Conservation (phyloP, 1,284 basidiomycete species). For the Peniophora sp. region DNA sequence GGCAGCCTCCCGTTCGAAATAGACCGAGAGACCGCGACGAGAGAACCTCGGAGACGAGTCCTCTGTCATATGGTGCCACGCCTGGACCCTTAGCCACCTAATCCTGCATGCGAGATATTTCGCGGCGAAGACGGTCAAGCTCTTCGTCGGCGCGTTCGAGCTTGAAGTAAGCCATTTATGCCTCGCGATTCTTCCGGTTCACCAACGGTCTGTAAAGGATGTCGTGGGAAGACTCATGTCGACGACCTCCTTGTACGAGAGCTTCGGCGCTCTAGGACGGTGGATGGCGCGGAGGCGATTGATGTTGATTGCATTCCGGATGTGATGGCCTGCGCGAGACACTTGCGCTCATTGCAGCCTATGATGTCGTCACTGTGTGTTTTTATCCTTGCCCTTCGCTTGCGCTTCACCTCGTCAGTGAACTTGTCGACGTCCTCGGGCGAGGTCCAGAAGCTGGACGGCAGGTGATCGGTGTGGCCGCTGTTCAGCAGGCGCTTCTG, state of each 20-base stretch:
- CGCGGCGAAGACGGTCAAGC: not conserved
- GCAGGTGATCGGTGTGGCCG: slow-evolving; percentile 5
- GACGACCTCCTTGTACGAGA: not conserved
- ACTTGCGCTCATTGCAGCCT: slow-evolving; percentile 19
- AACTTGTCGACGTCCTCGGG: not conserved
- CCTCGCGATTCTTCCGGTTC: not conserved
- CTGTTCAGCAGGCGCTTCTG: slow-evolving; percentile 14
- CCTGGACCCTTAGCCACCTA: not conserved
- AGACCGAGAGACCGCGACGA: too few species aligned
- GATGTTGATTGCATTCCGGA: slow-evolving; percentile 12
- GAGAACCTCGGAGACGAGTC: too few species aligned
- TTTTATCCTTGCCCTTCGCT: too few species aligned
- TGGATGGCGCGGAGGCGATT: not conserved
- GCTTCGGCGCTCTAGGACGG: not conserved
- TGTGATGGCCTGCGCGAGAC: slow-evolving; percentile 16
- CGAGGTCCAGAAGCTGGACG: slow-evolving; percentile 10
- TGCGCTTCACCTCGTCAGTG: too few species aligned
- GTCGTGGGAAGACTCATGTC: not conserved
- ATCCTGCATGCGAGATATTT: not conserved
- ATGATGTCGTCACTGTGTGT: not conserved
- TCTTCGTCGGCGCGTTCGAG: not conserved
- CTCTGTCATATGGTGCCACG: too few species aligned
- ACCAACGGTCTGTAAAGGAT: not conserved
- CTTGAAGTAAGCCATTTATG: not conserved
- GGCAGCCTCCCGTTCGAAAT: too few species aligned